Conservation (phyloP, 1,139 yeast species). For the Lodderomyces oxycetoniae region DNA sequence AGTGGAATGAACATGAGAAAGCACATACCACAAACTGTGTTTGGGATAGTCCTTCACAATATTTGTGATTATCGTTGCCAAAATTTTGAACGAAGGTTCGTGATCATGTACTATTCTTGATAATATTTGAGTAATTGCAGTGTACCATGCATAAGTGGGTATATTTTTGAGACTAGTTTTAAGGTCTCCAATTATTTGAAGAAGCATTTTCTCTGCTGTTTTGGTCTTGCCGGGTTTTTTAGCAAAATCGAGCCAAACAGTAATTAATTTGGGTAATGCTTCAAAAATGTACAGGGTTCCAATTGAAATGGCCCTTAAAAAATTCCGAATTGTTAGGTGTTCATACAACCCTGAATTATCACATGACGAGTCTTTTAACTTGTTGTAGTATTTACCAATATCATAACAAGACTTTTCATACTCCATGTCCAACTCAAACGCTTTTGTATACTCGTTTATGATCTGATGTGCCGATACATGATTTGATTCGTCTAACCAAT, state of each 20-base stretch:
- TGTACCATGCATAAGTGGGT: constrained; percentile 70
- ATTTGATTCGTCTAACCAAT: constrained; percentile 86
- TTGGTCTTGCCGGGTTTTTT: constrained; percentile 24
- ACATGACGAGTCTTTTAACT: constrained; percentile 60
- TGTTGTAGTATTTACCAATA: constrained; percentile 75
- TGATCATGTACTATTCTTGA: constrained; percentile 74
- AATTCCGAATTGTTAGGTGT: constrained; percentile 57
- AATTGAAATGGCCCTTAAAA: constrained; percentile 61
- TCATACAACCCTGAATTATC: constrained; percentile 62
- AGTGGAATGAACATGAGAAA: constrained; percentile 71
- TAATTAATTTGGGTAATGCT: constrained; percentile 81
- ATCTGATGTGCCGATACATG: constrained; percentile 77
- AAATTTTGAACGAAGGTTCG: constrained; percentile 49
- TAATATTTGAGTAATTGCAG: constrained; percentile 79
- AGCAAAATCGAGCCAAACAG: constrained; percentile 89
- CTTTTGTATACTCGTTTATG: constrained; percentile 60
- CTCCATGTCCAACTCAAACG: constrained; percentile 50
- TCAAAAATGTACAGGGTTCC: constrained; percentile 75
- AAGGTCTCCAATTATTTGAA: constrained; percentile 51
- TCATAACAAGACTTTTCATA: constrained; percentile 84
- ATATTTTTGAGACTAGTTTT: constrained; percentile 41
- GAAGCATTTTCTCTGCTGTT: constrained; percentile 37
- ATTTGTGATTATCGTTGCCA: constrained; percentile 52
- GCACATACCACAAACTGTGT: constrained; percentile 80
- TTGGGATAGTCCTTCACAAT: constrained; percentile 68